A percentile compares a stretch with the other conserved stretches of the same genome.
These are phyloP conservation scores for Geotrichum armillariae DNA, from an alignment of 1,139 yeast genomes.

Conservation along the genomic window DNA sequence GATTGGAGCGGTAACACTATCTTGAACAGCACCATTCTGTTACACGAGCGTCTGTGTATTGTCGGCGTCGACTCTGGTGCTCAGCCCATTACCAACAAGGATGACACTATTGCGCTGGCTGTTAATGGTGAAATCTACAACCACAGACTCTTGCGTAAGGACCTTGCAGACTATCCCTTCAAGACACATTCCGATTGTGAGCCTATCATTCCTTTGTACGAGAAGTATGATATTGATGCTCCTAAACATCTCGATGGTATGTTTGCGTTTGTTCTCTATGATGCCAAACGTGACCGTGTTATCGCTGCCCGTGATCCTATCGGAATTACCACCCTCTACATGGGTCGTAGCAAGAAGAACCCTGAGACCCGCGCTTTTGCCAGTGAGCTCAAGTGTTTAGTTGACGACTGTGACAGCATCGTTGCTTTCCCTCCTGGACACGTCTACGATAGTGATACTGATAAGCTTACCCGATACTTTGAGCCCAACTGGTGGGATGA, in stretches of 20 bases:
- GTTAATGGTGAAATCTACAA: constrained; percentile 98
- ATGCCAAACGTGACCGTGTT: constrained; percentile 77
- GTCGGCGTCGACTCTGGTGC: constrained; percentile 93
- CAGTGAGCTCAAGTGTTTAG: constrained; percentile 88
- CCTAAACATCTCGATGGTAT: constrained; percentile 95
- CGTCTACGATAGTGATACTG: constrained; percentile 89
- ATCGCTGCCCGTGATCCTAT: constrained; percentile 98
- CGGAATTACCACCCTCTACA: constrained; percentile 93
- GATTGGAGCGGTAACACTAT: constrained; percentile 90
- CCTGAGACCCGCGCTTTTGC: constrained; percentile 87
- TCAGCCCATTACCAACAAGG: constrained; percentile 87
- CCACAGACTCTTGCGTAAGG: constrained; percentile 84
- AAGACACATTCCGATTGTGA: constrained; percentile 95
- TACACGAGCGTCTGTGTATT: constrained; percentile 95
- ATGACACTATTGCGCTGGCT: constrained; percentile 69
- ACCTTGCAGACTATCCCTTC: constrained; percentile 69
- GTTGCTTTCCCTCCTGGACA: constrained; percentile 98
- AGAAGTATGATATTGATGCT: constrained; percentile 84
- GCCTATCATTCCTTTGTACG: constrained; percentile 88
- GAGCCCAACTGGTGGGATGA: constrained; percentile 95
- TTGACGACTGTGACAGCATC: constrained; percentile 92
- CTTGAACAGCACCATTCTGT: constrained; percentile 72
- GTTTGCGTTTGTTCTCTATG: constrained; percentile 95
- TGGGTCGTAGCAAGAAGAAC: constrained; percentile 74
- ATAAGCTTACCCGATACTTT: constrained; percentile 81